A percentile compares a stretch with the other conserved stretches of the same genome.
Evolutionary conservation across 257 asterid genomes (phyloP).

Genomic region (Mentha longifolia): DNA sequence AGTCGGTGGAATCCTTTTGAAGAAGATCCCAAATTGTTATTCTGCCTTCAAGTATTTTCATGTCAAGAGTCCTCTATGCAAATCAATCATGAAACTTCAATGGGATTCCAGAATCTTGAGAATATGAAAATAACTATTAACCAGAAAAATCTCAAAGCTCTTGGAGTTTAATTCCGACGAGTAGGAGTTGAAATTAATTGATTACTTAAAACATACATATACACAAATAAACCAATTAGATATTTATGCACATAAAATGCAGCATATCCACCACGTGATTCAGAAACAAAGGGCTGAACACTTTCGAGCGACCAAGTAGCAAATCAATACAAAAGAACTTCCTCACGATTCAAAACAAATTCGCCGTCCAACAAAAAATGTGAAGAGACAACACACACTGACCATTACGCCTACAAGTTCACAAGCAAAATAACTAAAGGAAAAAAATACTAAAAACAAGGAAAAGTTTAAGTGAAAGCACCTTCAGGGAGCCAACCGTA

Average conservation of each 20-base stretch:
- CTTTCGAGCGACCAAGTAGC: constrained; percentile 2
- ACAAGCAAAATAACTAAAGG: neutral
- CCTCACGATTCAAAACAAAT: neutral
- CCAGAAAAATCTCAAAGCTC: neutral
- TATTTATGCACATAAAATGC: constrained; percentile 7
- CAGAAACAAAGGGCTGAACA: neutral
- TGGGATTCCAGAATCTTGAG: neutral
- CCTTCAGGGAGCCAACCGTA: constrained; percentile 90
- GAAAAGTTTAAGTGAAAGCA: constrained; percentile 21
- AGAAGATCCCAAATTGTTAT: neutral
- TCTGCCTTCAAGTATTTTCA: neutral
- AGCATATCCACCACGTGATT: constrained; percentile 10
- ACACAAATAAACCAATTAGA: neutral
- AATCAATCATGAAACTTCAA: constrained; percentile 26
- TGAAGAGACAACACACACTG: too few relatives aligned
- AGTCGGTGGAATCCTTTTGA: too few relatives aligned
- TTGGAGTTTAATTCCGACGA: neutral
- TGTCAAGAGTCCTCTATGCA: constrained; percentile 20
- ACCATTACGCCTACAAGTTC: neutral
- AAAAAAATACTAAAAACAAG: neutral
- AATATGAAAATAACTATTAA: neutral
- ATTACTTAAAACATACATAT: neutral
- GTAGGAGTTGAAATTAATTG: neutral
- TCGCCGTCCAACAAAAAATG: too few relatives aligned
- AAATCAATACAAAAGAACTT: neutral